Conservation (phyloP, 192 early-diverging fungal genomes). For the Rhizoclosmatium sp. region DNA sequence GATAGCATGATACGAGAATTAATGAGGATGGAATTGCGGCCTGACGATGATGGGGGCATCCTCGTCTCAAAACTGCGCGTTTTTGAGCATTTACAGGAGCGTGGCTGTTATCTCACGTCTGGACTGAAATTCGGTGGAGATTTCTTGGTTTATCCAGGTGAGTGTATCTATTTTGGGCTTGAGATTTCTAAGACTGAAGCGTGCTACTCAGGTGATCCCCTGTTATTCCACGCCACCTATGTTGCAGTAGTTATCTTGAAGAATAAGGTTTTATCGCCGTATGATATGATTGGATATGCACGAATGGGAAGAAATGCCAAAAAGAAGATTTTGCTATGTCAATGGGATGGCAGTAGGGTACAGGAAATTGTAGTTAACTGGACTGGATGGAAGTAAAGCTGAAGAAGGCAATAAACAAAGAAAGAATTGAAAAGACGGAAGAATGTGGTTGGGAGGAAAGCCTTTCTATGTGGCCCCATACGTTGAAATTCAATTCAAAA, state of each 20-base stretch:
- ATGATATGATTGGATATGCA: slow-evolving; percentile 23
- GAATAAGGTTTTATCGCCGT: background rate
- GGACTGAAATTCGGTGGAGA: slow-evolving; percentile 90
- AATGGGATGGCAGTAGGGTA: background rate
- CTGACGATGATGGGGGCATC: background rate
- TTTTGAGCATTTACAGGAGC: slow-evolving; percentile 69
- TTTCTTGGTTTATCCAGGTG: slow-evolving; percentile 79
- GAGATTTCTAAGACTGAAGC: slow-evolving; percentile 44
- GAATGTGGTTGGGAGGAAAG: no score
- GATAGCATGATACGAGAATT: background rate
- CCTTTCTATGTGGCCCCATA: no score
- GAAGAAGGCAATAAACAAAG: no score
- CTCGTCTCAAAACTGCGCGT: slow-evolving; percentile 44
- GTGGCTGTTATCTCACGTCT: slow-evolving; percentile 71
- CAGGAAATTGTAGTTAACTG: slow-evolving; percentile 26
- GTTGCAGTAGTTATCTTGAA: background rate
- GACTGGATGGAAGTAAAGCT: slow-evolving; percentile 19
- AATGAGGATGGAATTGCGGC: background rate
- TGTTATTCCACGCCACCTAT: slow-evolving; percentile 11
- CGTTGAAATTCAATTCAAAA: no score
- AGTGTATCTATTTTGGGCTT: background rate
- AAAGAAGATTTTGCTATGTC: slow-evolving; percentile 5
- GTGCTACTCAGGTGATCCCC: slow-evolving; percentile 59
- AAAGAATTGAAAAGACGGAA: no score
- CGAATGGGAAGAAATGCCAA: slow-evolving; percentile 27